Conservation (phyloP, 2,329 filamentous ascomycete species). For the Verticillium zaregamsianum region DNA sequence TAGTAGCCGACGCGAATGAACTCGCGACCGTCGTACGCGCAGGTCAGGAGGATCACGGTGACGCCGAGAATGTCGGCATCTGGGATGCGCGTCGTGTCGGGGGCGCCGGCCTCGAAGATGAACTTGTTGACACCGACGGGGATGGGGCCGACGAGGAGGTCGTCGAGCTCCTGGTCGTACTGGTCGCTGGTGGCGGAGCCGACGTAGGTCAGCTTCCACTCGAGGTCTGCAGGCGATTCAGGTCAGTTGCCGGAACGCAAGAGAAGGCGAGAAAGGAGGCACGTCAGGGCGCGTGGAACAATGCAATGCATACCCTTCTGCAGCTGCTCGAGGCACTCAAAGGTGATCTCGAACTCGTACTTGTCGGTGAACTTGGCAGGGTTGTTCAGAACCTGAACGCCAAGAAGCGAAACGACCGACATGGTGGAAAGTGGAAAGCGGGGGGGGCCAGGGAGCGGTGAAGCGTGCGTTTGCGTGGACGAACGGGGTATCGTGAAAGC, state of each 20-base stretch:
- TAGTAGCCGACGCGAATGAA: conserved; percentile 99
- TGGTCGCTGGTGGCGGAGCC: conserved; percentile 96
- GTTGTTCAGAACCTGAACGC: conserved; percentile 96
- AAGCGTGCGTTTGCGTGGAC: background rate
- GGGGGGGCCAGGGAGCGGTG: conserved; percentile 3
- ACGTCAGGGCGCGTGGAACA: background rate
- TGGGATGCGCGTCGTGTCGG: conserved; percentile 85
- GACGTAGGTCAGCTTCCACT: conserved; percentile 99
- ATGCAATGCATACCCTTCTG: conserved; percentile 68
- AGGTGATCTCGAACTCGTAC: conserved; percentile 98
- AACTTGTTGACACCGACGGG: conserved; percentile 98
- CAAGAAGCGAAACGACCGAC: conserved; percentile 94
- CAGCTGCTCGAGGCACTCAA: conserved; percentile 91
- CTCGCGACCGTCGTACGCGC: conserved; percentile 92
- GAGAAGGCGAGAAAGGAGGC: background rate
- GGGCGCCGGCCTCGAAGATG: conserved; percentile 91
- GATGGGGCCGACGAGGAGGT: conserved; percentile 93
- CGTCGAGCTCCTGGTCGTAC: conserved; percentile 97
- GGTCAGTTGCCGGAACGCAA: background rate
- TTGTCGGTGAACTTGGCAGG: conserved; percentile 88
- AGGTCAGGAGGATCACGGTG: conserved; percentile 93
- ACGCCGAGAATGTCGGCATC: conserved; percentile 94
- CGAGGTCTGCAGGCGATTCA: conserved; percentile 63
- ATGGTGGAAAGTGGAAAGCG: conserved; percentile 41
- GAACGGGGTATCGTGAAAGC: conserved; percentile 1